Percentiles rank a stretch among this genome's conserved stretches.
Conservation (phyloP, 805 yeast genomes). For the Lachancea quebecensis region DNA sequence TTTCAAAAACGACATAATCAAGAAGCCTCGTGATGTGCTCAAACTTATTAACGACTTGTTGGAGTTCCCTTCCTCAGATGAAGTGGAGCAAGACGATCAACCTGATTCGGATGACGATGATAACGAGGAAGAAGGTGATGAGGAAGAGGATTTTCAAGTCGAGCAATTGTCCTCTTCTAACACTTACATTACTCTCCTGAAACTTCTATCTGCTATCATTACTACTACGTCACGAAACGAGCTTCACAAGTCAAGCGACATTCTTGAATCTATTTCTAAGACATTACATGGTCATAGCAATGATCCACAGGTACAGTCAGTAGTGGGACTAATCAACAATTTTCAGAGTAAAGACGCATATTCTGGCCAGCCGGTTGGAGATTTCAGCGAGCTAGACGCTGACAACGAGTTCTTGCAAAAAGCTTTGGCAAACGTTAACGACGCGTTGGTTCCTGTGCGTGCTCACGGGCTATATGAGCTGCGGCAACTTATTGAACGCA, state of each 20-base stretch:
- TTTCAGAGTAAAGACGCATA: not conserved
- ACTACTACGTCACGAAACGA: slow-evolving; percentile 23
- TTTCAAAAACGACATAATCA: slow-evolving; percentile 44
- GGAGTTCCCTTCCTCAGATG: slow-evolving; percentile 6
- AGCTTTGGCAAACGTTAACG: slow-evolving; percentile 64
- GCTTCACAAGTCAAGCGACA: slow-evolving; percentile 14
- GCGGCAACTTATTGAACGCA: slow-evolving; percentile 44
- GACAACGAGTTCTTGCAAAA: slow-evolving; percentile 40
- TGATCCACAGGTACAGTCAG: slow-evolving; percentile 1
- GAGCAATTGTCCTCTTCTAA: slow-evolving; percentile 11
- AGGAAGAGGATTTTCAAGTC: slow-evolving; percentile 24
- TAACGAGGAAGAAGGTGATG: slow-evolving; percentile 27
- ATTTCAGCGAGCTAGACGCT: slow-evolving; percentile 7
- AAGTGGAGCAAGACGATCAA: slow-evolving; percentile 25
- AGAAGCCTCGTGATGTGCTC: slow-evolving; percentile 48
- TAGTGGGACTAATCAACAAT: slow-evolving; percentile 11
- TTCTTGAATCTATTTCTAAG: slow-evolving; percentile 28
- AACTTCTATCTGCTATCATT: slow-evolving; percentile 34
- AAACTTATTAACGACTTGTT: slow-evolving; percentile 41
- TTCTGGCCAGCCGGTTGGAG: not conserved
- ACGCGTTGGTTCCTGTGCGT: slow-evolving; percentile 73
- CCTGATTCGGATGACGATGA: slow-evolving; percentile 26
- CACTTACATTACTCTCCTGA: slow-evolving; percentile 32
- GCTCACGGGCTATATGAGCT: slow-evolving; percentile 77
- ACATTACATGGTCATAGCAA: slow-evolving; percentile 10